Evolutionary conservation across 257 asterid genomes (phyloP).

Genomic region (Paraleonurus japonicus): DNA sequence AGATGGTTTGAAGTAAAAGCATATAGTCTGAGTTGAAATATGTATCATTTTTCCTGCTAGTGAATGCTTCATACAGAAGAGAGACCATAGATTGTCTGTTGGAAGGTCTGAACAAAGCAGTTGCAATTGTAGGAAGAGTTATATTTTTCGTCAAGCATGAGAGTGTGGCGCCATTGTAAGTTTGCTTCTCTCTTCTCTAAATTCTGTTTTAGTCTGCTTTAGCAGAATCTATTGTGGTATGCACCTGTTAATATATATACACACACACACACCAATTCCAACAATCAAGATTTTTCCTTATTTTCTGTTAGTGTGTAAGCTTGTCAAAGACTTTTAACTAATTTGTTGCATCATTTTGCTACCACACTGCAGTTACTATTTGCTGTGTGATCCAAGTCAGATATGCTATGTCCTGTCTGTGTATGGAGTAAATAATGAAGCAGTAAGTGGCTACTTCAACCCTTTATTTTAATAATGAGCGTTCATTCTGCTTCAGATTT

Average conservation of each 20-base stretch:
- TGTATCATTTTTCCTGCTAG: constrained; percentile 37
- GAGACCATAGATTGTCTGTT: constrained; percentile 53
- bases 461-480: background rate
- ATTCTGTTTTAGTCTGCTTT: background rate
- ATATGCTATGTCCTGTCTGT: constrained; percentile 63
- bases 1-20: constrained; percentile 17
- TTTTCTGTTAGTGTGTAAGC: background rate
- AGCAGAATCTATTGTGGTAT: background rate
- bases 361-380: constrained; percentile 58
- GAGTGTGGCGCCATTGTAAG: constrained; percentile 76
- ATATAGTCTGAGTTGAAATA: constrained; percentile 20
- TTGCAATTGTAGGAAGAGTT: constrained; percentile 71
- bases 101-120: constrained; percentile 85
- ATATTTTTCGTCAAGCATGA: constrained; percentile 61
- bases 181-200: constrained; percentile 22
- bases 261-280: background rate
- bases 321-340: constrained; percentile 15
- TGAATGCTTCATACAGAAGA: constrained; percentile 62
- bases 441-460: constrained; percentile 47
- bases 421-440: constrained; percentile 65
- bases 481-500: background rate
- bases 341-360: constrained; percentile 5
- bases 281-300: background rate
- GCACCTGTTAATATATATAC: background rate
- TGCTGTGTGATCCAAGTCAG: constrained; percentile 79